Conservation (phyloP, 805 yeast species). For the Pichia thaimueangensis region DNA sequence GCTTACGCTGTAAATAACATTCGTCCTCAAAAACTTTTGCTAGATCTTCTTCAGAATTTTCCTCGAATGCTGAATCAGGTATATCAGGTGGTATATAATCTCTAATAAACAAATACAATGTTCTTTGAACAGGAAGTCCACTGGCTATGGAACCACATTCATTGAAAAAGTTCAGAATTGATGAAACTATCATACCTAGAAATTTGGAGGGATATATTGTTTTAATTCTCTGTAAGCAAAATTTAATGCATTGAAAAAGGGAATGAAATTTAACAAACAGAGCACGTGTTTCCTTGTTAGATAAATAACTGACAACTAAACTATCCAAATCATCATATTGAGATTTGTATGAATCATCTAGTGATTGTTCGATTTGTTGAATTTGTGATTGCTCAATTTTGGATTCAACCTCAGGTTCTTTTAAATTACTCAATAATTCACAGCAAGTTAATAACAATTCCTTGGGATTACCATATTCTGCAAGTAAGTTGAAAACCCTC, state of each 20-base stretch:
- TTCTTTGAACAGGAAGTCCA: constrained; percentile 40
- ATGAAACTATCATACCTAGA: constrained; percentile 58
- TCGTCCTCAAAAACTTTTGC: constrained; percentile 46
- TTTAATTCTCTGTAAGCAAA: constrained; percentile 52
- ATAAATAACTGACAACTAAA: neutral
- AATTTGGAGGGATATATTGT: constrained; percentile 78
- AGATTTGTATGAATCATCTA: constrained; percentile 4
- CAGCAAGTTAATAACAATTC: constrained; percentile 68
- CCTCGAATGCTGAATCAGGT: constrained; percentile 32
- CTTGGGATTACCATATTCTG: constrained; percentile 70
- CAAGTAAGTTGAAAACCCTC: constrained; percentile 54
- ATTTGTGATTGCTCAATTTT: neutral
- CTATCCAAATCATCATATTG: constrained; percentile 13
- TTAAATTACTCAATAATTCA: constrained; percentile 48
- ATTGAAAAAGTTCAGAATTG: constrained; percentile 48
- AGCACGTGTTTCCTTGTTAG: neutral
- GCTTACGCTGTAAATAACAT: constrained; percentile 52
- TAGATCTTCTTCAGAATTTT: constrained; percentile 34
- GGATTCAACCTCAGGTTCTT: constrained; percentile 6
- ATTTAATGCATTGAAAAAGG: constrained; percentile 55
- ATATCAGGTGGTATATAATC: constrained; percentile 46
- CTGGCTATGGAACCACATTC: constrained; percentile 31
- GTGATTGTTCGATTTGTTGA: neutral
- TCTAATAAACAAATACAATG: constrained; percentile 58
- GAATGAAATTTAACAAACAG: constrained; percentile 45